Percentiles rank a stretch among this genome's conserved stretches.
Evolutionary conservation across 1,284 basidiomycete species (phyloP).

Genomic region (Schizopora paradoxa): DNA sequence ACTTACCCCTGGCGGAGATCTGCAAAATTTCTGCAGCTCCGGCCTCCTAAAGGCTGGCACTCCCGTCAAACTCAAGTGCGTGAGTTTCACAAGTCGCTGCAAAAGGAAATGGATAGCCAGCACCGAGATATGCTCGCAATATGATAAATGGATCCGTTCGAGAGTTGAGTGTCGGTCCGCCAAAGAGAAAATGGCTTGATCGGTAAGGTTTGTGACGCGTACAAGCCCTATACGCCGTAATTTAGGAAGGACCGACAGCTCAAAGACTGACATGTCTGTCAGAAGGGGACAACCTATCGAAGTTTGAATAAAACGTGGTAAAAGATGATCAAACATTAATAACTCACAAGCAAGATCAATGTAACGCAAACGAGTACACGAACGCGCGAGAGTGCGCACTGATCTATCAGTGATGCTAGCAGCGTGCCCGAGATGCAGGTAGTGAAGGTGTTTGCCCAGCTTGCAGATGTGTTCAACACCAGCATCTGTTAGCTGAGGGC

Average conservation of each 20-base stretch:
- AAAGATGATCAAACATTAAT: slow-evolving; percentile 8
- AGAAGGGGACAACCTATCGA: slow-evolving; percentile 74
- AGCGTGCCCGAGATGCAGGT: slow-evolving; percentile 93
- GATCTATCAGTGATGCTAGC: slow-evolving; percentile 85
- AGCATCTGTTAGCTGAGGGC: slow-evolving; percentile 78
- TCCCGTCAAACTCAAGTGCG: slow-evolving; percentile 95
- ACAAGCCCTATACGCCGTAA: slow-evolving; percentile 94
- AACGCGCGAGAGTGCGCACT: slow-evolving; percentile 77
- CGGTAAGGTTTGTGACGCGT: slow-evolving; percentile 87
- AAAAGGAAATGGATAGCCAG: slow-evolving; percentile 89
- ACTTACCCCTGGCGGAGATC: slow-evolving; percentile 79
- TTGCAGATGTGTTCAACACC: slow-evolving; percentile 81
- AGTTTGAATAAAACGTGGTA: slow-evolving; percentile 10
- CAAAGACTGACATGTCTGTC: slow-evolving; percentile 92
- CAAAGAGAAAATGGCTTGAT: slow-evolving; percentile 86
- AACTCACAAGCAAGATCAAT: slow-evolving; percentile 92
- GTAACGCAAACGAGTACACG: slow-evolving; percentile 92
- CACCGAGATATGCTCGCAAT: slow-evolving; percentile 94
- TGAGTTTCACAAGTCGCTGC: slow-evolving; percentile 82
- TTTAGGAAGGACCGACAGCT: slow-evolving; percentile 85
- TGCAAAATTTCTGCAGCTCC: slow-evolving; percentile 88
- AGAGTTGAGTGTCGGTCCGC: slow-evolving; percentile 78
- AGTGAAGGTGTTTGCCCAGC: slow-evolving; percentile 90
- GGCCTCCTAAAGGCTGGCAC: slow-evolving; percentile 84
- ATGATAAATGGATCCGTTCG: slow-evolving; percentile 95